Evolutionary conservation across 2,329 filamentous ascomycete species (phyloP).

Genomic region (Onygenales sp.): DNA sequence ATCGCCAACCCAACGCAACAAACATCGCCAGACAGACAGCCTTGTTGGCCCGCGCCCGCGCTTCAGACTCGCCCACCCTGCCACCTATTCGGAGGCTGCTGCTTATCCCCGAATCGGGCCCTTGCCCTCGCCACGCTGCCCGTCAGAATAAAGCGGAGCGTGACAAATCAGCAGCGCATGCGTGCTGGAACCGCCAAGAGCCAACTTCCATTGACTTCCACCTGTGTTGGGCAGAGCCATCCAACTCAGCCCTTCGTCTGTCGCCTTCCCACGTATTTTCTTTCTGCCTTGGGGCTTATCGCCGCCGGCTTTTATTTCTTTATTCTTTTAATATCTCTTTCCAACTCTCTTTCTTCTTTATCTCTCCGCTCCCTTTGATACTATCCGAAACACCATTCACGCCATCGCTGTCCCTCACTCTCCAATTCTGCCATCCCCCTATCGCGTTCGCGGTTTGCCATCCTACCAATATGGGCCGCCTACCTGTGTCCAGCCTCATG

Average conservation of each 20-base stretch:
- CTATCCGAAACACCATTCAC: not conserved
- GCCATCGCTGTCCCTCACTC: not conserved
- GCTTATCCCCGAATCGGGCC: not conserved
- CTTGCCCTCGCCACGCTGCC: not conserved
- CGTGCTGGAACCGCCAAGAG: not conserved
- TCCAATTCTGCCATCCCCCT: not conserved
- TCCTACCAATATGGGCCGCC: conserved; percentile 30
- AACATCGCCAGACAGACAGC: not conserved
- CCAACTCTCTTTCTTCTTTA: conserved; percentile 6
- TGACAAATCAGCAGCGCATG: conserved; percentile 17
- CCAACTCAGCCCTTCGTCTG: conserved; percentile 13
- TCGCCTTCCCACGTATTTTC: conserved; percentile 4
- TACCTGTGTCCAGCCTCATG: conserved; percentile 36
- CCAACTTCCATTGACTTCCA: conserved; percentile 21
- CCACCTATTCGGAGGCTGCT: not conserved
- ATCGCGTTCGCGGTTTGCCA: not conserved
- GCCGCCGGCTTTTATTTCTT: not conserved
- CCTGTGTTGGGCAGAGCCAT: conserved; percentile 10
- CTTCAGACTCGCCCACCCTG: not conserved
- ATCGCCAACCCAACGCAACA: too few relatives aligned
- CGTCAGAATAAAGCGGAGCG: not conserved
- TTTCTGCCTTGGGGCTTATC: not conserved
- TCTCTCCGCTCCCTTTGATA: conserved; percentile 2
- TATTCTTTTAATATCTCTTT: not conserved
- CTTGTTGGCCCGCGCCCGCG: too few relatives aligned